Evolutionary conservation across 176 grass and related monocot species (phyloP).

Genomic region (Oryza nivara): DNA sequence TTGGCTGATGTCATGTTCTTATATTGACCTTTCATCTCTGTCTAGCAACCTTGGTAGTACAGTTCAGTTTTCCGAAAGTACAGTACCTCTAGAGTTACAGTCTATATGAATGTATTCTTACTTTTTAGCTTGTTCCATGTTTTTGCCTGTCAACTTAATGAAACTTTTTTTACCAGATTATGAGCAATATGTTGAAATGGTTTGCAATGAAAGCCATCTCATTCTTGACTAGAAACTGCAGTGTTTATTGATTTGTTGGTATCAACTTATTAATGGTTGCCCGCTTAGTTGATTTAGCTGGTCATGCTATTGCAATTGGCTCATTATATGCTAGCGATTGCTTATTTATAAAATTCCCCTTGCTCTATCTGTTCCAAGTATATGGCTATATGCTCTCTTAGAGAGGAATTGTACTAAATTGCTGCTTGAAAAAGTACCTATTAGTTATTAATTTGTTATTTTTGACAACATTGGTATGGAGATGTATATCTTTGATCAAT

Average conservation of each 20-base stretch:
- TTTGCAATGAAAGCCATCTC: constrained; percentile 8
- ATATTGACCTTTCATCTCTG: constrained; percentile 1
- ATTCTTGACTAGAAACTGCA: constrained; percentile 14
- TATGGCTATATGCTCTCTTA: not conserved
- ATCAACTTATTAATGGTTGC: not conserved
- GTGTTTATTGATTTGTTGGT: not conserved
- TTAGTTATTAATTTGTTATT: constrained; percentile 4
- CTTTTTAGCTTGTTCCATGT: not conserved
- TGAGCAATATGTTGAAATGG: not conserved
- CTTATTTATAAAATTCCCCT: not conserved
- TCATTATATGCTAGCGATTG: not conserved
- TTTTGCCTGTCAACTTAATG: not conserved
- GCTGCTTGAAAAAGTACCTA: not conserved
- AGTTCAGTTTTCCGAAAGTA: constrained; percentile 14
- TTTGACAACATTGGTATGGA: constrained; percentile 4
- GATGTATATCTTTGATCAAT: constrained; percentile 20
- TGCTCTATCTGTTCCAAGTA: not conserved
- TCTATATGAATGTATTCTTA: not conserved
- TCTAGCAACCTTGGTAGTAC: not conserved
- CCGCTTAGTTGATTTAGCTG: constrained; percentile 8
- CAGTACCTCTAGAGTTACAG: not conserved
- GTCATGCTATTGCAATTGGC: constrained; percentile 13
- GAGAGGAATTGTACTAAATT: not conserved
- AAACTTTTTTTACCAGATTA: not conserved
- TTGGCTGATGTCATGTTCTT: not conserved